Percentiles rank a stretch among this genome's conserved stretches.
Evolutionary conservation across 352 stramenopile species (phyloP).

Genomic region (Plasmopara muralis): DNA sequence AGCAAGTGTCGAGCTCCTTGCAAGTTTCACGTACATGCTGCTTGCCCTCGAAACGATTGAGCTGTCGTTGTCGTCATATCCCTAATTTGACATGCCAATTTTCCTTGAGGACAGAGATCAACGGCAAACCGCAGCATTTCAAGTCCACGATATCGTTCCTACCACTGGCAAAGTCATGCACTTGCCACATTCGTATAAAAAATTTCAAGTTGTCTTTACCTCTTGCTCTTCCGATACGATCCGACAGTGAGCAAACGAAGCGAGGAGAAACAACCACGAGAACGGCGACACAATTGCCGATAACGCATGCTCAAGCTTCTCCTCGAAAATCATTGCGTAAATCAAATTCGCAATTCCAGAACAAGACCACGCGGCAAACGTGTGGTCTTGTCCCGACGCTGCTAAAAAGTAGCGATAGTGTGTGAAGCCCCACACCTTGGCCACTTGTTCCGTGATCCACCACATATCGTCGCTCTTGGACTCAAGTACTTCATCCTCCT

Average conservation of each 20-base stretch:
- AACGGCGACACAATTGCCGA: constrained; percentile 26
- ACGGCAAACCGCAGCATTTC: constrained; percentile 19
- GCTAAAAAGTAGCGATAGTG: constrained; percentile 50
- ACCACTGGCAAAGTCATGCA: not conserved
- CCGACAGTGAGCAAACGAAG: constrained; percentile 33
- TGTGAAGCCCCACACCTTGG: constrained; percentile 23
- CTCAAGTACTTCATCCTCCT: constrained; percentile 20
- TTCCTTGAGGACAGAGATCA: constrained; percentile 15
- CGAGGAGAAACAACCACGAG: constrained; percentile 42
- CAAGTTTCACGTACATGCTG: constrained; percentile 7
- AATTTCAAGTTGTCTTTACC: constrained; percentile 9
- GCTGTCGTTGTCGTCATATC: not conserved
- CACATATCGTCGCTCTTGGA: constrained; percentile 21
- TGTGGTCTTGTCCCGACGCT: constrained; percentile 40
- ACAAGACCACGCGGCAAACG: constrained; percentile 54
- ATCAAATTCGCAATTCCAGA: constrained; percentile 37
- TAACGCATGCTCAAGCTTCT: constrained; percentile 10
- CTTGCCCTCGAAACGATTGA: constrained; percentile 17
- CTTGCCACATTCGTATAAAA: not conserved
- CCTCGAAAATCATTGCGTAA: constrained; percentile 24
- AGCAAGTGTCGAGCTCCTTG: not conserved
- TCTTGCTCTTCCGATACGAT: constrained; percentile 30
- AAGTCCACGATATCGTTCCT: constrained; percentile 31
- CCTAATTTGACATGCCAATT: constrained; percentile 7
- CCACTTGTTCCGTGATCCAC: constrained; percentile 31